Conservation (phyloP, 495 filamentous ascomycete species). For the Rhizodiscina lignyota region DNA sequence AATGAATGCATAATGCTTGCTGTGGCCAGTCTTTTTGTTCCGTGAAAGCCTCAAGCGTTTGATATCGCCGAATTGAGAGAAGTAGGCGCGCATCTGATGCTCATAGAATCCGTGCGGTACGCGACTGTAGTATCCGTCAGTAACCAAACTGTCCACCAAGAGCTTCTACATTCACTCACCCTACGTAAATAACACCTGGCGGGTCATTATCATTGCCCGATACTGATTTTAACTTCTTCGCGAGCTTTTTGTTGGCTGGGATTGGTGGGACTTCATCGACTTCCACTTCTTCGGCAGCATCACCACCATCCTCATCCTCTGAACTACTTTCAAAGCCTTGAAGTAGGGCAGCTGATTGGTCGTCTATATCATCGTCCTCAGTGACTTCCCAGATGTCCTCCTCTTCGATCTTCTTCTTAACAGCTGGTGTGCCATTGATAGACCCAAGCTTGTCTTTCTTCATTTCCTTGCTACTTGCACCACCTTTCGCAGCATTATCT, state of each 20-base stretch:
- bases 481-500: slow-evolving; percentile 6
- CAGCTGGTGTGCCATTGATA: not conserved
- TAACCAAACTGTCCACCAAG: slow-evolving; percentile 1
- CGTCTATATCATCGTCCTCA: slow-evolving; percentile 15
- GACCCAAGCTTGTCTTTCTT: slow-evolving; percentile 3
- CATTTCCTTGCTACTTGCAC: slow-evolving; percentile 9
- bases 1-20: slow-evolving; percentile 86
- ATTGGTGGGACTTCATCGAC: slow-evolving; percentile 39
- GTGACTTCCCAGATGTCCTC: too few relatives aligned
- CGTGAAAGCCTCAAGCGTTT: slow-evolving; percentile 70
- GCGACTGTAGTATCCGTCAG: slow-evolving; percentile 31
- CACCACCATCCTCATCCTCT: slow-evolving; percentile 35
- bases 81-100: slow-evolving; percentile 84
- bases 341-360: slow-evolving; percentile 53
- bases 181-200: slow-evolving; percentile 75
- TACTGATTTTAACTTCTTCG: slow-evolving; percentile 34
- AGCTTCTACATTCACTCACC: slow-evolving; percentile 27
- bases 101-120: slow-evolving; percentile 96
- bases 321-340: slow-evolving; percentile 68
- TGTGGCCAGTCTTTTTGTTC: slow-evolving; percentile 72
- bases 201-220: slow-evolving; percentile 24
- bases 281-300: slow-evolving; percentile 37
- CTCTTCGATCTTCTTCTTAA: slow-evolving; percentile 5
- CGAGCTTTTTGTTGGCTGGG: slow-evolving; percentile 30
- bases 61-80: slow-evolving; percentile 86